These are phyloP conservation scores for Hypoxylon fragiforme DNA, from an alignment of 495 filamentous ascomycete genomes.

Conservation along the genomic window DNA sequence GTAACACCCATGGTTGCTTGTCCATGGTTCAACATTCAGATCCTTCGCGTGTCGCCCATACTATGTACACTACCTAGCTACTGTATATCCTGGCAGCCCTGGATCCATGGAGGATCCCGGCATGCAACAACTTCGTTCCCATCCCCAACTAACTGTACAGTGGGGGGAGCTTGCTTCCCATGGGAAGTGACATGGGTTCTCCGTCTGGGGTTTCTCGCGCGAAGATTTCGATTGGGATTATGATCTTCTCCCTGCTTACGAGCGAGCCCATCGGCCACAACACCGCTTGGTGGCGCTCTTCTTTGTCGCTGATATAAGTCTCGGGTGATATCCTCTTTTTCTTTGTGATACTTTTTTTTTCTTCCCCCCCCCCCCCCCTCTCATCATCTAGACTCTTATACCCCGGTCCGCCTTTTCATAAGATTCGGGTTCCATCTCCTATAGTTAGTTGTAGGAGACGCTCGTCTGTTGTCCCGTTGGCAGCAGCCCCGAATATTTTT, in stretches of 20 bases:
- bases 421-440: not conserved
- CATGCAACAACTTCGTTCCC: constrained; percentile 11
- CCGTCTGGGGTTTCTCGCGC: constrained; percentile 28
- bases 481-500: constrained; percentile 3
- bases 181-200: constrained; percentile 10
- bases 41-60: constrained; percentile 26
- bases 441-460: not conserved
- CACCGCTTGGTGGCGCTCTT: constrained; percentile 18
- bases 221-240: constrained; percentile 19
- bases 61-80: no score
- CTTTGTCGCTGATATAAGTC: constrained; percentile 24
- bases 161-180: constrained; percentile 10
- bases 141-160: no score
- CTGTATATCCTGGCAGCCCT: constrained; percentile 11
- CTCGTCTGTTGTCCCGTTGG: constrained; percentile 12
- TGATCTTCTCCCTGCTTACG: constrained; percentile 22
- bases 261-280: not conserved
- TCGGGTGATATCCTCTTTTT: constrained; percentile 4
- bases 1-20: not conserved
- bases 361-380: not conserved
- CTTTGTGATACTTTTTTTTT: constrained; percentile 12
- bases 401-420: no score
- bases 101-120: constrained; percentile 25
- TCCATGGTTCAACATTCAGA: constrained; percentile 7
- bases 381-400: not conserved